These are phyloP conservation scores for Gossypium gossypioides DNA, from an alignment of 441 rosid species.

Conservation along the genomic window DNA sequence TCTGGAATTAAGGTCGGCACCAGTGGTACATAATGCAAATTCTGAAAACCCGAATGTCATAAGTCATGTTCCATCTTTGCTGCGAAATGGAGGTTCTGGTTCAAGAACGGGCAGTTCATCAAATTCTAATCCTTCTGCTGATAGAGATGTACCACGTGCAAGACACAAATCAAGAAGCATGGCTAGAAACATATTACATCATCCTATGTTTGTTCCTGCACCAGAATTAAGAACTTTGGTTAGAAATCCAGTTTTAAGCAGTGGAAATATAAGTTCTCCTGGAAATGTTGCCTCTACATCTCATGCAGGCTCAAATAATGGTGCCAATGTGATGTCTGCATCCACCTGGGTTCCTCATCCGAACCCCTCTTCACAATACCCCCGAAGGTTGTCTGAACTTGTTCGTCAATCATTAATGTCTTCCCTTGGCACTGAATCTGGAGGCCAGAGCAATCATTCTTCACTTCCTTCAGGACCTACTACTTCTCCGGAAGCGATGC, in stretches of 20 bases:
- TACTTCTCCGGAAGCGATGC: conserved; percentile 35
- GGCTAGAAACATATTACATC: conserved; percentile 34
- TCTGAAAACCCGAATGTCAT: conserved; percentile 34
- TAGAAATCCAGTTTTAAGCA: conserved; percentile 25
- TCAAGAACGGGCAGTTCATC: conserved; percentile 33
- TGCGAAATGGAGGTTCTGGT: conserved; percentile 42
- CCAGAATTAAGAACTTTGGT: conserved; percentile 37
- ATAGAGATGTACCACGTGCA: conserved; percentile 28
- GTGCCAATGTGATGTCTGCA: conserved; percentile 44
- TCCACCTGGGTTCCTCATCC: conserved; percentile 40
- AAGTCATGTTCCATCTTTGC: conserved; percentile 40
- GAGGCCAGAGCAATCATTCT: conserved; percentile 34
- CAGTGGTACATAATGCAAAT: conserved; percentile 26
- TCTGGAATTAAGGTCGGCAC: conserved; percentile 35
- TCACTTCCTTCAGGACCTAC: conserved; percentile 31
- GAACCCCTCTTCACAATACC: conserved; percentile 35
- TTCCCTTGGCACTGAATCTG: conserved; percentile 39
- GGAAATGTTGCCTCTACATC: conserved; percentile 52
- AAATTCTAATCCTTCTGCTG: conserved; percentile 28
- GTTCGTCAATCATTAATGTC: conserved; percentile 60
- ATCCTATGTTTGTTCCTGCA: conserved; percentile 40
- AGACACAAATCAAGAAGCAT: conserved; percentile 35
- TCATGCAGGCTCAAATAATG: conserved; percentile 33
- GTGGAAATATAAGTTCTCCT: conserved; percentile 25
- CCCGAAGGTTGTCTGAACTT: conserved; percentile 56